A percentile compares a stretch with the other conserved stretches of the same genome.
phyloP scores from a whole-genome alignment of 2,329 filamentous ascomycete species.

The Colletotrichum sp. region DNA sequence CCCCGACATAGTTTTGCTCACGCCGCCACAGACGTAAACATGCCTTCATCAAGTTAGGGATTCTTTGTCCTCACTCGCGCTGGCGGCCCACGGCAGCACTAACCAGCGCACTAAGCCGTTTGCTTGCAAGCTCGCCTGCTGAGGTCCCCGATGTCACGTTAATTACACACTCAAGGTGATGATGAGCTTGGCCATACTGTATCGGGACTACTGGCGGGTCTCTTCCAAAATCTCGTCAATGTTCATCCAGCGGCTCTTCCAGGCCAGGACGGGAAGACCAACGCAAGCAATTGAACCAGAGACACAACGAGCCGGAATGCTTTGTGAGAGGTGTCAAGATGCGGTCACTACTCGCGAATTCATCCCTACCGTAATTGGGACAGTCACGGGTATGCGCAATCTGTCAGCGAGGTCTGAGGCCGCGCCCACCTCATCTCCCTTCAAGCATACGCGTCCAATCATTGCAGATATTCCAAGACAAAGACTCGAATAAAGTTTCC shows the following conservation, averaged over 20 bases:
- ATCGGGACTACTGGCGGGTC: not conserved
- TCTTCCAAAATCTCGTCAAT: not conserved
- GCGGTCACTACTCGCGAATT: not conserved
- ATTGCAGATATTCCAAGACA: not conserved
- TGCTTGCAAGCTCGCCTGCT: not conserved
- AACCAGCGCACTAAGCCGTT: not conserved
- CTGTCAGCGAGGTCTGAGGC: constrained; percentile 14
- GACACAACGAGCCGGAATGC: not conserved
- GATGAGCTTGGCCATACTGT: not conserved
- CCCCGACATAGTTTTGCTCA: not conserved
- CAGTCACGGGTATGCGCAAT: not conserved
- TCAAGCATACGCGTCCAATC: not conserved
- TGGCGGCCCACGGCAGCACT: not conserved
- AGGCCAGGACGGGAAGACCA: not conserved
- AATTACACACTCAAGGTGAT: not conserved
- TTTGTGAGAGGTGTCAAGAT: not conserved
- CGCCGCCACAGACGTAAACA: not conserved
- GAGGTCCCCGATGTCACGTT: not conserved
- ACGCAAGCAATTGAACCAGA: not conserved
- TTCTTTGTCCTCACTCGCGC: not conserved
- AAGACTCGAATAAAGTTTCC: constrained; percentile 8
- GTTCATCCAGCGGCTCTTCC: not conserved
- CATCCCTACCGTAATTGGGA: not conserved
- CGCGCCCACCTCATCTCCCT: constrained; percentile 3
- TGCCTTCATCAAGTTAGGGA: not conserved